Conservation (phyloP, 2,329 filamentous ascomycete genomes). For the Leptodontidium sp. region DNA sequence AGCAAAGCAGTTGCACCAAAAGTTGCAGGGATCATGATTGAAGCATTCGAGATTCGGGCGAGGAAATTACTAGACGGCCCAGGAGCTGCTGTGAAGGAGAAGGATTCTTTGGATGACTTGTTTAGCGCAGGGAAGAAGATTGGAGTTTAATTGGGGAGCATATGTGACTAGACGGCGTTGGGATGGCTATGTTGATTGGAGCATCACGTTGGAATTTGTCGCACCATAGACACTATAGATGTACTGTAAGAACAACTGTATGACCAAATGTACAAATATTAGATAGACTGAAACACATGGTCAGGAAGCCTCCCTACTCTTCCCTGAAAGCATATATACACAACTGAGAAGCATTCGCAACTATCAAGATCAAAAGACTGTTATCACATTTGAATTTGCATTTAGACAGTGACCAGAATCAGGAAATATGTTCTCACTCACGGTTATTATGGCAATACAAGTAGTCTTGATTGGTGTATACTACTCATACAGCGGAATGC, state of each 20-base stretch:
- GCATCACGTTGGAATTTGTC: background rate
- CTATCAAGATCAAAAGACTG: no score
- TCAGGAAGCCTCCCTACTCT: background rate
- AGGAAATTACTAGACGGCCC: slow-evolving; percentile 58
- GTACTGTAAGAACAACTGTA: background rate
- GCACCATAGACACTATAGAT: no score
- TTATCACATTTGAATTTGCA: no score
- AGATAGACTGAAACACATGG: background rate
- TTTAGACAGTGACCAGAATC: no score
- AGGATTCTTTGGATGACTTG: background rate
- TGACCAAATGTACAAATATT: slow-evolving; percentile 1
- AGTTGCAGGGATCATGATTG: slow-evolving; percentile 87
- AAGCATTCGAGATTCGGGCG: slow-evolving; percentile 89
- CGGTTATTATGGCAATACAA: no score
- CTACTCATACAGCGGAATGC: no score
- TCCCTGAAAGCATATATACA: no score
- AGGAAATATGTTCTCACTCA: no score
- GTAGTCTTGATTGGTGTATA: no score
- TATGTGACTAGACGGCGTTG: background rate
- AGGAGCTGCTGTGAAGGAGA: slow-evolving; percentile 28
- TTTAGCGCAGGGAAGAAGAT: slow-evolving; percentile 19
- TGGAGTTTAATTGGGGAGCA: slow-evolving; percentile 6
- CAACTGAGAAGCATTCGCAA: no score
- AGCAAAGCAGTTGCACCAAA: slow-evolving; percentile 84
- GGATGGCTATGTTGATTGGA: background rate